Evolutionary conservation across 1,284 basidiomycete species (phyloP), one percentile per base, ranked within the genome.

Genomic region (Rhodotorula sp.): DNA sequence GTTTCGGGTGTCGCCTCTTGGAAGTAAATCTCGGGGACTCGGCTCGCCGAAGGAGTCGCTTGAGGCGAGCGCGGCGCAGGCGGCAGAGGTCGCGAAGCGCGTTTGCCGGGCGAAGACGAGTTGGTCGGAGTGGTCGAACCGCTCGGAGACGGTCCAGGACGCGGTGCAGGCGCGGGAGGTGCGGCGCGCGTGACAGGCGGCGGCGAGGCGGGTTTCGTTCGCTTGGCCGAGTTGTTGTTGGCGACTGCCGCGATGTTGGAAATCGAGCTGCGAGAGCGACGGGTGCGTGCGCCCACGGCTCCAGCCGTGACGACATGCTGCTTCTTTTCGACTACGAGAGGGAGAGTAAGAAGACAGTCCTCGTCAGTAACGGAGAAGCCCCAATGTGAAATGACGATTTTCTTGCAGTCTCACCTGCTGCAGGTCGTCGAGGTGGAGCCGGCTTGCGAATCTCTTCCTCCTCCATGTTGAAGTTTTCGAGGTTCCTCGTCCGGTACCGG

Each of bases 401-500:
- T 43, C 38, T 12, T 43, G 19, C 49, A 21, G 10, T 50, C 49
- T 50, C 49, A 50, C 49, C 54, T 55, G 54, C 28, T 55, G 28
- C 54, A 15, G 54, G 54, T 55, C 54, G 54, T 55, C 54, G 54
- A 12, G 54, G 54, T 28, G 54, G 50, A 14, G 50, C 26, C 12
- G 67, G 71, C 60, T 65, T 59, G 26, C 68, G 62, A 10, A 71
- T 64, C 48, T 86, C 84, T 73, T 87, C 86, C 71, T 85, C 85
- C 58, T 89, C 86, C 81, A 82, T 82, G 77, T 84, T 84, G 79
- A 87, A 87, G 81, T 88, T 85, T 78, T 89, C 87, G 56, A 91
- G 81, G 72, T 87, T 87, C 74, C 85, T 86, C 65, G 84, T 84
- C 55, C 92, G 87, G 81, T 95, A 95, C 75, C 88, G 88, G 68